phyloP scores from a whole-genome alignment of 2,329 filamentous ascomycete genomes.

The Pseudogymnoascus sp. region DNA sequence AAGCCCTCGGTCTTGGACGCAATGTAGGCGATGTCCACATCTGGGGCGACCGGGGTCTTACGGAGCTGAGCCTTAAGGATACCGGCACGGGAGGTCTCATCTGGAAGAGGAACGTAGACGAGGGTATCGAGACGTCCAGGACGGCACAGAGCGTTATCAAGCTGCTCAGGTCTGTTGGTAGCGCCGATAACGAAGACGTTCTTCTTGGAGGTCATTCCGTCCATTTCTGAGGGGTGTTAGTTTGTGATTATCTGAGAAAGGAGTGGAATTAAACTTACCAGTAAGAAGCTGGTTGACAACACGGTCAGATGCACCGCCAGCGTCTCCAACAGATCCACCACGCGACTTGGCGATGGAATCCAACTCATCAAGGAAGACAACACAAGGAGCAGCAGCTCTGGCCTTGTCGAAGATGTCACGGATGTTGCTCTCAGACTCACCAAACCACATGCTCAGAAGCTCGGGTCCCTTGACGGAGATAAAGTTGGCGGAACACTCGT shows the following conservation, averaged over 20 bases:
- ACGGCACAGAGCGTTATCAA: slow-evolving; percentile 95
- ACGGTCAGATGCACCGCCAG: slow-evolving; percentile 96
- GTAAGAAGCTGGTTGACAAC: slow-evolving; percentile 99
- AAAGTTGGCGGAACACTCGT: slow-evolving; percentile 99
- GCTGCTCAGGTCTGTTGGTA: slow-evolving; percentile 96
- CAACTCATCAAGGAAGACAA: slow-evolving; percentile 97
- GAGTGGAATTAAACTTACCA: slow-evolving; percentile 48
- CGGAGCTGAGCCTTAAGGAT: slow-evolving; percentile 95
- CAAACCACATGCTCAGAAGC: slow-evolving; percentile 99
- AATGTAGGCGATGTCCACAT: slow-evolving; percentile 87
- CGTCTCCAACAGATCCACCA: slow-evolving; percentile 92
- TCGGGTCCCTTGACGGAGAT: slow-evolving; percentile 99
- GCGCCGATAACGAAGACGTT: slow-evolving; percentile 99
- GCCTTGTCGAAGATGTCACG: slow-evolving; percentile 99
- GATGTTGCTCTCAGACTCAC: slow-evolving; percentile 99
- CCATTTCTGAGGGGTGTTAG: slow-evolving; percentile 70
- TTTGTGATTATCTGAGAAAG: slow-evolving; percentile 15
- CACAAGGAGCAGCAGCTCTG: slow-evolving; percentile 91
- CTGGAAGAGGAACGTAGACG: slow-evolving; percentile 94
- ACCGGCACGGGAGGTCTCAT: slow-evolving; percentile 78
- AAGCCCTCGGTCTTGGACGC: slow-evolving; percentile 97
- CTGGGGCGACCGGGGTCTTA: slow-evolving; percentile 86
- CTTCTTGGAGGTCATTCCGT: slow-evolving; percentile 99
- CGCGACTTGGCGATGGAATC: slow-evolving; percentile 99
- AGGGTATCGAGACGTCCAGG: slow-evolving; percentile 97